Evolutionary conservation across 1,139 yeast species (phyloP).

Genomic region (Saccharomyces pastorianus): DNA sequence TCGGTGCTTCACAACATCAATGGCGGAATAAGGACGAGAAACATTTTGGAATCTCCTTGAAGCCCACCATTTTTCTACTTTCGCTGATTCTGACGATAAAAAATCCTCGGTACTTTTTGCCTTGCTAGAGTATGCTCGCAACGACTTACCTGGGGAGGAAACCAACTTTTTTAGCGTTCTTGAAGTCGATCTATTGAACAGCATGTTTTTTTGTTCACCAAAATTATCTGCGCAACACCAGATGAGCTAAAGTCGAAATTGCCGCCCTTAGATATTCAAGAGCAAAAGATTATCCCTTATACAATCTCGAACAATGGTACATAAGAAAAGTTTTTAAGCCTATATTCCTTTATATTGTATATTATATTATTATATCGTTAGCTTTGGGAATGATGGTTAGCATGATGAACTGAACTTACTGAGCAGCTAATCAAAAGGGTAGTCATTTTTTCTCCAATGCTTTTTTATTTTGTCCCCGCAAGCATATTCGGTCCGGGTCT

Average conservation of each 20-base stretch:
- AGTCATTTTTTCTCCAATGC: neutral
- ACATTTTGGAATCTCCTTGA: slow-evolving; percentile 43
- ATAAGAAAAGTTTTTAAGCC: neutral
- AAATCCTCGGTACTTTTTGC: slow-evolving; percentile 3
- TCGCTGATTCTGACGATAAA: slow-evolving; percentile 19
- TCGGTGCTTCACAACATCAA: slow-evolving; percentile 45
- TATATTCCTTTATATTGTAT: neutral
- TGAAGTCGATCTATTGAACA: neutral
- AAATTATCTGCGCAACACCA: neutral
- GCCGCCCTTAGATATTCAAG: no score
- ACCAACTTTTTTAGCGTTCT: neutral
- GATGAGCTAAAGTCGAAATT: neutral
- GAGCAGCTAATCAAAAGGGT: neutral
- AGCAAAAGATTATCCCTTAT: no score
- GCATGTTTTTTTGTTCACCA: neutral
- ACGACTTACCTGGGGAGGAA: neutral
- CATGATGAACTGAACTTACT: neutral
- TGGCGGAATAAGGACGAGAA: slow-evolving; percentile 46
- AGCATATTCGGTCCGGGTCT: neutral
- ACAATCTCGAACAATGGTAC: neutral
- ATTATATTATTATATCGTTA: neutral
- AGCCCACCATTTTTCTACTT: slow-evolving; percentile 46
- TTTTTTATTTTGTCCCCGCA: neutral
- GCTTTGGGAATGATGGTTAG: neutral
- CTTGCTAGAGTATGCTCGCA: neutral